Evolutionary conservation across 2,329 filamentous ascomycete species (phyloP).

Genomic region (Daldinia eschscholtzii): DNA sequence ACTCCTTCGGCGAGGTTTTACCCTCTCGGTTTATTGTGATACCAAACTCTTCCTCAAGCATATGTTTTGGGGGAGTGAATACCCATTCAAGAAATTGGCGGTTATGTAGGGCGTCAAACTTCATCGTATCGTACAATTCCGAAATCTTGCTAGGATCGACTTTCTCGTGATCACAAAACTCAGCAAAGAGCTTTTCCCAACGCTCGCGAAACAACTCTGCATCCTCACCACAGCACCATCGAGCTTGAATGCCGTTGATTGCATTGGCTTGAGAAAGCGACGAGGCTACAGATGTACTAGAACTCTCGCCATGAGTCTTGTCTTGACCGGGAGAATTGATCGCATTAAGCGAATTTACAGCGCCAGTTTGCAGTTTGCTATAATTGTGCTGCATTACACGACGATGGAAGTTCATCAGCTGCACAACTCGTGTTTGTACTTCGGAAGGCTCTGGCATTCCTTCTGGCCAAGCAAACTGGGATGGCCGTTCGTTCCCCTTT

Average conservation of each 20-base stretch:
- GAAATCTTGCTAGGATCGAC: slow-evolving; percentile 99
- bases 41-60: slow-evolving; percentile 78
- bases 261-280: slow-evolving; percentile 72
- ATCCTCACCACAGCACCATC: slow-evolving; percentile 98
- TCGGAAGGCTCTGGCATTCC: slow-evolving; percentile 95
- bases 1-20: slow-evolving; percentile 55
- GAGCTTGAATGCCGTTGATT: slow-evolving; percentile 80
- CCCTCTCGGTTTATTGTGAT: slow-evolving; percentile 58
- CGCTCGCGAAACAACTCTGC: slow-evolving; percentile 93
- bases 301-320: slow-evolving; percentile 59
- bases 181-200: slow-evolving; percentile 97
- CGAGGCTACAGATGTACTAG: slow-evolving; percentile 59
- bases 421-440: slow-evolving; percentile 90
- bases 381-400: slow-evolving; percentile 97
- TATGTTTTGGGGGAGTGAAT: slow-evolving; percentile 85
- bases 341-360: slow-evolving; percentile 72
- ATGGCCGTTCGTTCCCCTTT: slow-evolving; percentile 91
- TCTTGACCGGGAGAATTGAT: slow-evolving; percentile 66
- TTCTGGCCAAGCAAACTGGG: slow-evolving; percentile 97
- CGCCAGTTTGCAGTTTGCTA: slow-evolving; percentile 77
- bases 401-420: slow-evolving; percentile 97
- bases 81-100: slow-evolving; percentile 97
- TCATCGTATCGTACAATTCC: slow-evolving; percentile 99
- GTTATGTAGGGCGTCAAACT: slow-evolving; percentile 98
- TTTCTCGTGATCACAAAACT: slow-evolving; percentile 97